Evolutionary conservation across 495 filamentous ascomycete species (phyloP).

Genomic region (Talaromyces adpressus): DNA sequence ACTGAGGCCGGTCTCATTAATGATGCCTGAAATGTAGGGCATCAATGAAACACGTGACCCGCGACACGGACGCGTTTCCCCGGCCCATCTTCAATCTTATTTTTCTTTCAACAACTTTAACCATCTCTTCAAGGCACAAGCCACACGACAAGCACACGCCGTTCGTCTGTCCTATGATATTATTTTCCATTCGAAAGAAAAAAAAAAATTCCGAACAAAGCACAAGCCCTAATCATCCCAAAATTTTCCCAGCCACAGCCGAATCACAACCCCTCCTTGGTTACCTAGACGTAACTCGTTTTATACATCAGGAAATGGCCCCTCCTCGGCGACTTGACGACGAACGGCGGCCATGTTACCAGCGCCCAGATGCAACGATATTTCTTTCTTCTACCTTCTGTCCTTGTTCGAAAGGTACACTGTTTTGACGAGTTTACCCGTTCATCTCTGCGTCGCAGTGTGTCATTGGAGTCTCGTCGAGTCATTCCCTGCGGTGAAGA

Average conservation of each 20-base stretch:
- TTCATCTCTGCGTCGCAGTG: background rate
- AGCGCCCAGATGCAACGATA: background rate
- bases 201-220: too few species aligned
- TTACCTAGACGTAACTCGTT: background rate
- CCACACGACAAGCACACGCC: too few species aligned
- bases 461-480: background rate
- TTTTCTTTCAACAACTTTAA: background rate
- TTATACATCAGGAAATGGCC: background rate
- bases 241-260: background rate
- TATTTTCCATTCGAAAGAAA: too few species aligned
- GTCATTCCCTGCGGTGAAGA: background rate
- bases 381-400: background rate
- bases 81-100: background rate
- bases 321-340: background rate
- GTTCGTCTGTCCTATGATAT: background rate
- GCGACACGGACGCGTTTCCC: constrained; percentile 6
- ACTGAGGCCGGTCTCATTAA: background rate
- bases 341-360: background rate
- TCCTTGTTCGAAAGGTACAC: background rate
- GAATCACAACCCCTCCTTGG: background rate
- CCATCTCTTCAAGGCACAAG: too few species aligned
- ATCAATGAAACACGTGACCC: background rate
- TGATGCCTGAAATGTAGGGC: background rate
- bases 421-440: background rate
- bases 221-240: background rate